phyloP scores from a whole-genome alignment of 1,284 basidiomycete genomes.

The Melampsora larici-populina region DNA sequence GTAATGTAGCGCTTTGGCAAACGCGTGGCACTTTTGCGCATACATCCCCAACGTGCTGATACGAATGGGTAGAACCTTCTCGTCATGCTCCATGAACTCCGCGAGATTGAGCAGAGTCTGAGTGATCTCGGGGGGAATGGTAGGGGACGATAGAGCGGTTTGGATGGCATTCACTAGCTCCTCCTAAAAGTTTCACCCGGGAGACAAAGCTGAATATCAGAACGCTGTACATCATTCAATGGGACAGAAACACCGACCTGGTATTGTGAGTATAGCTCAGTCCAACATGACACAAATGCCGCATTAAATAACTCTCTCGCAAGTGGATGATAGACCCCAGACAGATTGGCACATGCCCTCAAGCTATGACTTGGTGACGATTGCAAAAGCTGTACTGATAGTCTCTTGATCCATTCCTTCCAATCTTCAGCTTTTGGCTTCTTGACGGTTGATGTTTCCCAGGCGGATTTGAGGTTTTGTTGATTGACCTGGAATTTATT shows the following conservation, averaged over 20 bases:
- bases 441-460: conserved; percentile 80
- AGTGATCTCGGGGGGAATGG: conserved; percentile 84
- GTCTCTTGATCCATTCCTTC: conserved; percentile 90
- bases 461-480: conserved; percentile 93
- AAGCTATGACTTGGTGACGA: conserved; percentile 97
- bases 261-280: conserved; percentile 90
- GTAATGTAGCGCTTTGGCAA: conserved; percentile 97
- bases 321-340: conserved; percentile 85
- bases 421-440: conserved; percentile 69
- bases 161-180: conserved; percentile 90
- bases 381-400: conserved; percentile 95
- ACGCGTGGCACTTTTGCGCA: conserved; percentile 85
- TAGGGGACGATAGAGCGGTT: conserved; percentile 73
- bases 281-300: conserved; percentile 97
- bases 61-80: conserved; percentile 91
- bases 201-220: not conserved
- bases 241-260: conserved; percentile 62
- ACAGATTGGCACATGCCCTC: conserved; percentile 88
- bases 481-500: conserved; percentile 93
- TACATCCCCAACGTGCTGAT: conserved; percentile 89
- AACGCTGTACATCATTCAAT: too few species aligned
- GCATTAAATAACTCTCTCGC: conserved; percentile 96
- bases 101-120: conserved; percentile 91
- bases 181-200: conserved; percentile 61
- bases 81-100: conserved; percentile 99